Percentiles rank a stretch among this genome's conserved stretches.
These are phyloP conservation scores for Hymenoscyphus scutula DNA, from an alignment of 2,329 filamentous ascomycete species.

Conservation along the genomic window DNA sequence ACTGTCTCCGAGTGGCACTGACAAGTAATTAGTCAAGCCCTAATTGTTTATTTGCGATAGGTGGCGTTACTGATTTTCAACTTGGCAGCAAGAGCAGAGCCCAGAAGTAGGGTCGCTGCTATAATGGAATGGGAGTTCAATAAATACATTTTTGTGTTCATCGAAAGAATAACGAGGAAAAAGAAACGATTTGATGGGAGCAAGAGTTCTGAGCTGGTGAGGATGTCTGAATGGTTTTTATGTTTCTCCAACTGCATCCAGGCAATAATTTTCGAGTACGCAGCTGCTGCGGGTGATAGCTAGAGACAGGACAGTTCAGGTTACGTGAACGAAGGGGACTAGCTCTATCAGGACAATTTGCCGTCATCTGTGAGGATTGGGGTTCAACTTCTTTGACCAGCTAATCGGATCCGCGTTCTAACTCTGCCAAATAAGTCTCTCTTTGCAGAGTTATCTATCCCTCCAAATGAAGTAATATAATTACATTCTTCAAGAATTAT, in stretches of 20 bases:
- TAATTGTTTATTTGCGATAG: not conserved
- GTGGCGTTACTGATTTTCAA: not conserved
- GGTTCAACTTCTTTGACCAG: not conserved
- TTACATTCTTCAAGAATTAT: not conserved
- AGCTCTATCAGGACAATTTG: not conserved
- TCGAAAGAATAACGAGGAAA: not conserved
- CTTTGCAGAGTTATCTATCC: not conserved
- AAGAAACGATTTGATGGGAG: not conserved
- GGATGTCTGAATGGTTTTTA: not conserved
- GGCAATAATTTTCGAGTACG: too few relatives aligned
- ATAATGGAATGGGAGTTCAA: not conserved
- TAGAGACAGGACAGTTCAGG: not conserved
- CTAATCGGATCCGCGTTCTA: not conserved
- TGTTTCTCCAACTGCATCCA: not conserved
- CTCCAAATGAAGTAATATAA: not conserved
- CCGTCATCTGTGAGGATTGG: too few relatives aligned
- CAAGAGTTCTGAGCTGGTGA: not conserved
- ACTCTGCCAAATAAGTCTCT: not conserved
- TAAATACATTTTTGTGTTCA: not conserved
- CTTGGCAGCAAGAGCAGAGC: not conserved
- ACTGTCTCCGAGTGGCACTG: conserved; percentile 43
- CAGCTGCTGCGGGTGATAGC: not conserved
- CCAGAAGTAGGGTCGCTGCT: not conserved
- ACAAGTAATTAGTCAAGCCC: too few relatives aligned
- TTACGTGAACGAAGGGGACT: not conserved